Evolutionary conservation across 164 flowering plant species (phyloP).

Genomic region (Sextonia rubra): DNA sequence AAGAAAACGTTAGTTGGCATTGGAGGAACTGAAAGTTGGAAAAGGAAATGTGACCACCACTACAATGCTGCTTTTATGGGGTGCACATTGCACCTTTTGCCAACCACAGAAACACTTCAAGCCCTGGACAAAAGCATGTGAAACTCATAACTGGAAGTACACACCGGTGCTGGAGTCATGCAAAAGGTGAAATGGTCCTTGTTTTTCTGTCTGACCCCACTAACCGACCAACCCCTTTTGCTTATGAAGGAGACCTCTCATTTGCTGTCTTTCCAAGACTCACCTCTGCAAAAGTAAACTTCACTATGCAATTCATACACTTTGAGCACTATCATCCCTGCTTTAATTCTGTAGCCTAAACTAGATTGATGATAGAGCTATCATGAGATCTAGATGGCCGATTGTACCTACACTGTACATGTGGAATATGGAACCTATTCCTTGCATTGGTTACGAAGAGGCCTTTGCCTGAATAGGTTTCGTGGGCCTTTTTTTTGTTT

Average conservation of each 20-base stretch:
- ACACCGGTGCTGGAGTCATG: not conserved
- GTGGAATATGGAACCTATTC: no score
- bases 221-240: not conserved
- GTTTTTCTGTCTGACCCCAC: constrained; percentile 1
- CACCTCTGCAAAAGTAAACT: no score
- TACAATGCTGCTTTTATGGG: not conserved
- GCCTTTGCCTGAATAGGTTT: no score
- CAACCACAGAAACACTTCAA: constrained; percentile 1
- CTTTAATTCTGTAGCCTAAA: no score
- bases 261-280: not conserved
- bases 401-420: no score
- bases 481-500: no score
- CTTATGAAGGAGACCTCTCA: not conserved
- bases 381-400: no score
- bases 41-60: not conserved
- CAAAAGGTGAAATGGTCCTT: not conserved
- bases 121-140: constrained; percentile 3
- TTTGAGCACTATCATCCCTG: no score
- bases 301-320: no score
- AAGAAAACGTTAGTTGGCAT: not conserved
- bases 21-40: not conserved
- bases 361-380: no score
- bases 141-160: constrained; percentile 2
- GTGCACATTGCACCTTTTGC: not conserved
- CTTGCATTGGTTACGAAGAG: no score